Evolutionary conservation across 1,284 basidiomycete genomes (phyloP).

Genomic region (Golubevia pallescens): DNA sequence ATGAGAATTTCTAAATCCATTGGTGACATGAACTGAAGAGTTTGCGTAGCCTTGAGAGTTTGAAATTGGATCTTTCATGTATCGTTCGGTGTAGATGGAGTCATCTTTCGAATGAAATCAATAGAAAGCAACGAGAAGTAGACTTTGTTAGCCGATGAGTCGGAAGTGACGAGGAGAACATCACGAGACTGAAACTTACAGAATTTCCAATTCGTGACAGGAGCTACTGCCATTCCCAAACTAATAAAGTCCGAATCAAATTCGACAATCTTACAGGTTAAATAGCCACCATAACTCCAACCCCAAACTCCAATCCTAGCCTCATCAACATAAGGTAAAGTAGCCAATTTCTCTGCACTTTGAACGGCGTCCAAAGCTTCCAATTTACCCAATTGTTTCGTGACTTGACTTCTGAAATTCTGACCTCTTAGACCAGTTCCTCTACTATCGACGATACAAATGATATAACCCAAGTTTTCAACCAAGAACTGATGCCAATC

Average conservation of each 20-base stretch:
- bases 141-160: conserved; percentile 4
- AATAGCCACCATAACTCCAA: conserved; percentile 52
- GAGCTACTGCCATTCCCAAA: conserved; percentile 83
- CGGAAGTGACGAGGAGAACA: background rate
- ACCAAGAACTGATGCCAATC: conserved; percentile 84
- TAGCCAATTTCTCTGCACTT: conserved; percentile 69
- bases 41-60: conserved; percentile 84
- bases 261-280: conserved; percentile 49
- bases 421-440: conserved; percentile 91
- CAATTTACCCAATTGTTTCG: conserved; percentile 81
- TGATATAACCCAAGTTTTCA: conserved; percentile 80
- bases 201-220: conserved; percentile 65
- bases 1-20: conserved; percentile 78
- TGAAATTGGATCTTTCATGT: conserved; percentile 81
- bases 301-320: conserved; percentile 78
- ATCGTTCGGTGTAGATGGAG: conserved; percentile 92
- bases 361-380: conserved; percentile 87
- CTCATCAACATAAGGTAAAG: conserved; percentile 76
- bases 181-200: too few relatives aligned
- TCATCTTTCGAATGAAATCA: conserved; percentile 66
- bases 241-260: conserved; percentile 82
- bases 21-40: conserved; percentile 82
- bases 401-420: conserved; percentile 79
- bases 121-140: background rate
- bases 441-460: conserved; percentile 87